Evolutionary conservation across 2,329 filamentous ascomycete species (phyloP), one percentile per base, ranked within the genome.

Genomic region (Cadophora luteo-olivacea): DNA sequence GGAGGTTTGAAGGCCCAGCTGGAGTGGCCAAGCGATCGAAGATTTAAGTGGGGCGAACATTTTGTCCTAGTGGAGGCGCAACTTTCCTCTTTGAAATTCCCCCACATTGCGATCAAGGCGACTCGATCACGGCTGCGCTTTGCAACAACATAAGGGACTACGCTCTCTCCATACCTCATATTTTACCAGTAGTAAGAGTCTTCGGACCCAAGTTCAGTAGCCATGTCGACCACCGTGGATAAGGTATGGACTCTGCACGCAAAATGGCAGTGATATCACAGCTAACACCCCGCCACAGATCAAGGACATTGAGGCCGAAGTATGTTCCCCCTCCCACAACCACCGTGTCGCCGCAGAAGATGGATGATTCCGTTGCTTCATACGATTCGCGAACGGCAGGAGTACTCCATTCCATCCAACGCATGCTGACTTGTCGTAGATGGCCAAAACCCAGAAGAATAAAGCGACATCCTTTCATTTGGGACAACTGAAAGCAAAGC

Each of bases 361-460:
- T 41, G 11, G 36, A 29, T 5, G n/a, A 54, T 54, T 1, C 1
- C 8, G 38, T 41, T 22, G 7, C 32, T 29, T 5, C 16, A 52
- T 16, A 54, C 29, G 24, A 8, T 12, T n/a, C 22, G 3, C 36
- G 19, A 55, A 14, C 52, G 32, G 24, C 61, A 19, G 24, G 32
- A 19, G n/a, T 19, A 61, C 11, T 6, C 8, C 19, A 4, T n/a
- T 7, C 11, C 29, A 38, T 7, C 36, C 33, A 24, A 11, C 36
- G 6, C 36, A 16, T 58, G 38, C 70, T 75, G 68, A 75, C 54
- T 36, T 22, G 52, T 63, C 41, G 58, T 78, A 95, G 91, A 97
- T 97, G 95, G 93, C 94, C 84, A 88, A 88, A 83, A 97, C 94
- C 78, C 94, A 98, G 82, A 97, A 97, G 85, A 97, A 97, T 83